Evolutionary conservation across 306 rosid species (phyloP), one percentile per base, ranked within the genome.

Genomic region (Boehmeria nivea): DNA sequence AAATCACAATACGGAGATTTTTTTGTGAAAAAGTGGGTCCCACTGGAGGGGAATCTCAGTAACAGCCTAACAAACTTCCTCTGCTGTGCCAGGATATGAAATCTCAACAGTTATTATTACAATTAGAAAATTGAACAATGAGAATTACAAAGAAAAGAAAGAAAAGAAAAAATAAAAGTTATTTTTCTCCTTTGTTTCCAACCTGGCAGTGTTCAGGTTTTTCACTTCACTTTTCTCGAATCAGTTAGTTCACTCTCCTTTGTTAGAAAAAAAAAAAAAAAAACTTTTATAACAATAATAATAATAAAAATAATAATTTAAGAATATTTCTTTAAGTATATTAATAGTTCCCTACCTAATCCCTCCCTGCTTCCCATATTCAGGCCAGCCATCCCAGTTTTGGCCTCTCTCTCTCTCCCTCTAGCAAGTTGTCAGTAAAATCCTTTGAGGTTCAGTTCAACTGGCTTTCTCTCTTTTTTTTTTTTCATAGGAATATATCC

Each of bases 21-120:
- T n/a, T 59, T 26, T 39, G 19, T 27, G 6, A 70, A 59, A n/a
- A 70, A 59, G 62, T 59, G 74, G 74, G 71, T 38, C 71, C 74
- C 67, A 39, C 15, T 33, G 19, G 16, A 51, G n/a, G 51, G 39
- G 64, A 70, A 45, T 71, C 72, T 71, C 56, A 20, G 57, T 47
- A 72, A 72, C 71, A 67, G 43, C 47, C 74, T 62, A 65, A 38
- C 60, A 66, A 24, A 37, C 43, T 66, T 60, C 20, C 43, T 38
- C 59, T 57, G 52, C 43, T 45, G 24, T 50, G 21, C 56, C 39
- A 26, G 33, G n/a, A 18, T 36, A 39, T 13, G 15, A 46, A 60
- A 33, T 14, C 36, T 12, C 42, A 38, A 46, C 16, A 12, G 36
- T 31, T 31, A 31, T 10, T 4, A 31, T 31, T 31, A 31, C 9